Percentiles rank a stretch among this genome's conserved stretches.
Evolutionary conservation across 78 protist genomes (phyloP).

Genomic region (slime mould (Dictyostelium discoideum)): DNA sequence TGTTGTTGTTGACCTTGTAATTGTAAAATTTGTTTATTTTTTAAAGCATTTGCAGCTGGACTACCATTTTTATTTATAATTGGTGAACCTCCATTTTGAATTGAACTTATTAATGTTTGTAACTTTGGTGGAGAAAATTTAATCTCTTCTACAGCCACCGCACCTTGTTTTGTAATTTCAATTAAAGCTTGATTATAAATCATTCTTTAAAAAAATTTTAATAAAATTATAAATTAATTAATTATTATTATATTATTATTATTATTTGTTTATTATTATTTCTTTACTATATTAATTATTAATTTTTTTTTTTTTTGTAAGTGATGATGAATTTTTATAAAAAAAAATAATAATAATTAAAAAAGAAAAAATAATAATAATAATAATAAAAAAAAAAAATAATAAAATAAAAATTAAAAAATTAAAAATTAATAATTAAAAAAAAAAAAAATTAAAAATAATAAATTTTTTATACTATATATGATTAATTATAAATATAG

Average conservation of each 20-base stretch:
- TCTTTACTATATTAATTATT: neutral
- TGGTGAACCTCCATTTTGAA: neutral
- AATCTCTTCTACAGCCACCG: constrained; percentile 63
- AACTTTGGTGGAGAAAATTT: constrained; percentile 36
- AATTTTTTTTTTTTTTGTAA: neutral
- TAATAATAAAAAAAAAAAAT: no score
- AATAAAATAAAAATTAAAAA: no score
- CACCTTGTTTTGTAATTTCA: constrained; percentile 69
- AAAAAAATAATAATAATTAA: neutral
- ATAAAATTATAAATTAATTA: no score
- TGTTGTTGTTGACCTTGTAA: neutral
- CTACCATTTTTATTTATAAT: neutral
- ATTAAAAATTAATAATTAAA: no score
- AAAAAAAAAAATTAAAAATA: no score
- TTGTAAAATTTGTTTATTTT: constrained; percentile 14
- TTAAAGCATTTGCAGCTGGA: neutral
- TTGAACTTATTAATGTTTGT: neutral
- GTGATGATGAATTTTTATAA: neutral
- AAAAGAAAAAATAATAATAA: neutral
- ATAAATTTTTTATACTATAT: no score
- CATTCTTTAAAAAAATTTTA: neutral
- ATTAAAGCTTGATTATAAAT: constrained; percentile 33
- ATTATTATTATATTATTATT: no score
- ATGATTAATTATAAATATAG: no score
- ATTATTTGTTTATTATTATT: neutral